Evolutionary conservation across 768 basidiomycete genomes (phyloP).

Genomic region (Psilocybe cubensis): DNA sequence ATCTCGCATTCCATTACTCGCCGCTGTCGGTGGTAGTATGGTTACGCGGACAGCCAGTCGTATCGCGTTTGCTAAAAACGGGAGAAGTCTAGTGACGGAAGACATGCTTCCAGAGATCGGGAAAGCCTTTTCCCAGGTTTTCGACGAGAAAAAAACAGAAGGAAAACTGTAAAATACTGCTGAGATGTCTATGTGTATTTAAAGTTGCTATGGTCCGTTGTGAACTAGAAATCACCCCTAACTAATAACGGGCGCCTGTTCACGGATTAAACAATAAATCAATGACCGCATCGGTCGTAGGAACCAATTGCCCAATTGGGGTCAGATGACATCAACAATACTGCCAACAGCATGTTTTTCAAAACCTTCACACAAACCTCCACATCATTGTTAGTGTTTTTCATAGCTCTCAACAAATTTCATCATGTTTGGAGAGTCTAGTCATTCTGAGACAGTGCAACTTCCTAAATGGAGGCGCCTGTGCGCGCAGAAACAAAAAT

Average conservation of each 20-base stretch:
- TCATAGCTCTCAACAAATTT: too few species aligned
- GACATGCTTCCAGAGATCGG: slow-evolving; percentile 75
- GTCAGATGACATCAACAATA: not conserved
- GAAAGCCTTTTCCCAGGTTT: slow-evolving; percentile 71
- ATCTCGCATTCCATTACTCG: slow-evolving; percentile 78
- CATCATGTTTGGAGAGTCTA: not conserved
- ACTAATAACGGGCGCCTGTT: not conserved
- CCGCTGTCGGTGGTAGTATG: slow-evolving; percentile 85
- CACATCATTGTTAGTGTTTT: too few species aligned
- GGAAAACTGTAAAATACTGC: slow-evolving; percentile 7
- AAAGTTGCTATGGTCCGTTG: too few species aligned
- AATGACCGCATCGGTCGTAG: not conserved
- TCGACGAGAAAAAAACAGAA: slow-evolving; percentile 44
- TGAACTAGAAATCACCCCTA: not conserved
- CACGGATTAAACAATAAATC: not conserved
- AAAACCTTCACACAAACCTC: too few species aligned
- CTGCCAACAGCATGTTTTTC: too few species aligned
- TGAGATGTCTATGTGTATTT: not conserved
- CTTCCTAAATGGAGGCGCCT: slow-evolving; percentile 51
- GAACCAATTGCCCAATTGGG: not conserved
- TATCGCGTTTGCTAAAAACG: slow-evolving; percentile 73
- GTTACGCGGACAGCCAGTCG: slow-evolving; percentile 86
- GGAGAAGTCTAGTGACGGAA: slow-evolving; percentile 80
- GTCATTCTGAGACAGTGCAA: not conserved
- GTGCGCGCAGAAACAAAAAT: slow-evolving; percentile 52